phyloP scores from a whole-genome alignment of 179 eudicot species.

The Monotropa hypopitys region DNA sequence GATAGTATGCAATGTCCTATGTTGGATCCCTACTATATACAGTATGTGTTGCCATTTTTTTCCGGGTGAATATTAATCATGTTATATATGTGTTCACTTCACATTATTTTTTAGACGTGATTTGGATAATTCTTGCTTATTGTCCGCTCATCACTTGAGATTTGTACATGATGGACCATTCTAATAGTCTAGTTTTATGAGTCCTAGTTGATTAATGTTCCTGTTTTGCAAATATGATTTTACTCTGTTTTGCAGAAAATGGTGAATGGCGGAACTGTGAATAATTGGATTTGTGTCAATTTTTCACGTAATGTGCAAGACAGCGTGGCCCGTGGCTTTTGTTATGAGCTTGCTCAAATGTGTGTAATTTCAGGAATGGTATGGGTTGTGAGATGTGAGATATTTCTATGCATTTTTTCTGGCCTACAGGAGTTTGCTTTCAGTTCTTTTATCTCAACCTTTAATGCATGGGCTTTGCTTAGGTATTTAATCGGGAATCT shows the following conservation, averaged over 20 bases:
- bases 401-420: not conserved
- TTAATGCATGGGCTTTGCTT: not conserved
- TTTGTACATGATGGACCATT: not conserved
- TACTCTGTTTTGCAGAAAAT: constrained; percentile 43
- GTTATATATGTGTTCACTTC: not conserved
- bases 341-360: constrained; percentile 78
- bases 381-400: constrained; percentile 1
- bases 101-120: no score
- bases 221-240: not conserved
- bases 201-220: not conserved
- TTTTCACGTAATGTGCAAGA: constrained; percentile 75
- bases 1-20: not conserved
- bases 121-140: not conserved
- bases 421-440: not conserved
- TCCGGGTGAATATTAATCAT: not conserved
- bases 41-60: not conserved
- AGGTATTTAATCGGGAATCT: constrained; percentile 68
- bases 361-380: constrained; percentile 87
- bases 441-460: not conserved
- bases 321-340: constrained; percentile 58
- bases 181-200: not conserved
- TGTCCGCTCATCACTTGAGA: not conserved
- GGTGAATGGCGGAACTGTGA: constrained; percentile 64
- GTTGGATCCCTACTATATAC: not conserved
- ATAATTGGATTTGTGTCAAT: constrained; percentile 78